Base-by-base conservation (phyloP, 495 filamentous ascomycete genomes). In the Penicillium antarcticum region DNA sequence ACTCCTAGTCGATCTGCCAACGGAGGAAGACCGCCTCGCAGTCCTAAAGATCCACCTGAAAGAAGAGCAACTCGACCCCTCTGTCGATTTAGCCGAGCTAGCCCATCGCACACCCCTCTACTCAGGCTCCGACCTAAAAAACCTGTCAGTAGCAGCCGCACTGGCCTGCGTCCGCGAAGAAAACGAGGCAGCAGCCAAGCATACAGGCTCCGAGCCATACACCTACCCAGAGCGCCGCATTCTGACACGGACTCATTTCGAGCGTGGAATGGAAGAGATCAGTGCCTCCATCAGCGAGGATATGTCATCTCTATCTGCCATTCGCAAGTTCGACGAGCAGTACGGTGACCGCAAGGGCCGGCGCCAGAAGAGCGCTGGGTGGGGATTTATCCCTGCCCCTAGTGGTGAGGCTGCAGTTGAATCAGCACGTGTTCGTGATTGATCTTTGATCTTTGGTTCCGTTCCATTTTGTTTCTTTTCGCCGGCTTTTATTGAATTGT, bases 111-210 rank as follows among this genome's bases (percentile, higher is more conserved):
- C 95, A 0, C 85, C 89, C 0, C 78, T 97, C n/a, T 97, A 97
- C 67, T 96, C 91, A 0, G 94, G 94, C n/a, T 91, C 87, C 2
- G 94, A 98, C 61, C 75, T 97, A 19, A 98, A 98, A 76, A 97
- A 98, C 53, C 62, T 97, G 12, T 88, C 82, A 32, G 95, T 98
- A 3, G 87, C 91, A 4, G 94, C 94, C 0, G 94, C 94, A 1
- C 78, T 97, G 56, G 87, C 87, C 14, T 92, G 89, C 36, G 90
- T 97, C 0, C 82, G 88, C 12, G 89, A 97, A 60, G 88, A 91
- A 61, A 87, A 86, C 55, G 84, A 87, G 34, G 61, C 77, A 3
- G 81, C 82, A 7, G 73, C 79, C 3, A 73, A 74, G 36, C 79
- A 83, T 46, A 61, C 73, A 36, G 66, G 70, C 32, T 66, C 72